phyloP scores from a whole-genome alignment of 2,329 filamentous ascomycete species.

The Fusarium sp. region DNA sequence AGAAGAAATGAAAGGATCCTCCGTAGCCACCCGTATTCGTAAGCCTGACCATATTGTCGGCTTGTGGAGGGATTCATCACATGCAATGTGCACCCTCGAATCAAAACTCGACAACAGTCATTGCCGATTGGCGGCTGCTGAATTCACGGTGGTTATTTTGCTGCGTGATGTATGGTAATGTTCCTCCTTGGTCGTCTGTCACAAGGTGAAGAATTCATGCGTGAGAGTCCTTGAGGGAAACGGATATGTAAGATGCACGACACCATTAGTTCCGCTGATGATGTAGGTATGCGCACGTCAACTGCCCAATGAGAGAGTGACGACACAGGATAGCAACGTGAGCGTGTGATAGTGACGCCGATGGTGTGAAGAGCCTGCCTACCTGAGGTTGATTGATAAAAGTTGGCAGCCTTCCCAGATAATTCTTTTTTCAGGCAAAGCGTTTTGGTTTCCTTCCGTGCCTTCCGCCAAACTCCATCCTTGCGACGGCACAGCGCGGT shows the following conservation, averaged over 20 bases:
- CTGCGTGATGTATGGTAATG: slow-evolving; percentile 28
- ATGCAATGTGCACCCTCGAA: slow-evolving; percentile 25
- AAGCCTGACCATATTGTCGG: slow-evolving; percentile 12
- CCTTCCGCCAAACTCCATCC: slow-evolving; percentile 9
- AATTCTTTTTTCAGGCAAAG: neutral
- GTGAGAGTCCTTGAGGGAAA: slow-evolving; percentile 32
- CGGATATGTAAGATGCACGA: slow-evolving; percentile 34
- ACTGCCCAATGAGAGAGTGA: slow-evolving; percentile 23
- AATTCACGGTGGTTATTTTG: slow-evolving; percentile 32
- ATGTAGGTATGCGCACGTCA: slow-evolving; percentile 29
- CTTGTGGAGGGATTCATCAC: slow-evolving; percentile 25
- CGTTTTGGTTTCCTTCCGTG: slow-evolving; percentile 6
- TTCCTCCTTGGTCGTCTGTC: slow-evolving; percentile 28
- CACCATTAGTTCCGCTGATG: slow-evolving; percentile 32
- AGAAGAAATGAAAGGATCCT: slow-evolving; percentile 17
- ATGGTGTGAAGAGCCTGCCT: slow-evolving; percentile 36
- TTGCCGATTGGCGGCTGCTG: slow-evolving; percentile 23
- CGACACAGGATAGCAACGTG: slow-evolving; percentile 15
- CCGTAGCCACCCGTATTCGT: slow-evolving; percentile 30
- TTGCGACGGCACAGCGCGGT: slow-evolving; percentile 10
- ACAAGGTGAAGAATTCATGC: slow-evolving; percentile 39
- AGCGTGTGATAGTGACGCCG: slow-evolving; percentile 27
- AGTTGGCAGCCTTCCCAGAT: slow-evolving; percentile 19
- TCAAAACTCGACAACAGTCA: slow-evolving; percentile 1
- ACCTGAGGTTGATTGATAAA: slow-evolving; percentile 36